phyloP scores from a whole-genome alignment of 441 rosid genomes.

The Populus hybrid region DNA sequence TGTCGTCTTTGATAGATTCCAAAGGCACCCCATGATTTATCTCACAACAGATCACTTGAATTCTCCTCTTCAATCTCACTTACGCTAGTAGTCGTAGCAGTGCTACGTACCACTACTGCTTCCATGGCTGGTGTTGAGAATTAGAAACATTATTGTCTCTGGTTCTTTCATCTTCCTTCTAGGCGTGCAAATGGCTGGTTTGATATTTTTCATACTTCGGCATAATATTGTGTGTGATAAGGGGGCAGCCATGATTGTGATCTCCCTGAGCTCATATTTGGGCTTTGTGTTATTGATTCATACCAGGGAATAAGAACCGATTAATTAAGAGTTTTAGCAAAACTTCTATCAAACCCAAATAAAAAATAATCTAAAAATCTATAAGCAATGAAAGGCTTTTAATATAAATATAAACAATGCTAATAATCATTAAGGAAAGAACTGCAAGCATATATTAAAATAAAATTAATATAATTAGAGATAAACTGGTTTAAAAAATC shows the following conservation, averaged over 20 bases:
- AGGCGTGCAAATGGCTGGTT: neutral
- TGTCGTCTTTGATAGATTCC: conserved; percentile 30
- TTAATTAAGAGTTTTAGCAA: no score
- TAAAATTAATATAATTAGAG: no score
- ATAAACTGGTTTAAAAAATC: no score
- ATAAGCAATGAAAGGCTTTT: no score
- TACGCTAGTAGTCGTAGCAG: neutral
- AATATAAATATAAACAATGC: no score
- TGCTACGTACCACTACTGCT: neutral
- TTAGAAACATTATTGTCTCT: neutral
- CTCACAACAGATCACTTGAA: conserved; percentile 18
- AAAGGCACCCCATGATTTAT: conserved; percentile 5
- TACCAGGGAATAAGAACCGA: no score
- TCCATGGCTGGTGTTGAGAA: neutral
- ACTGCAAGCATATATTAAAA: no score
- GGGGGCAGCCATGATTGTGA: neutral
- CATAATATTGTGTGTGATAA: neutral
- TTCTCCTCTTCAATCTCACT: conserved; percentile 45
- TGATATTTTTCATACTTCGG: neutral
- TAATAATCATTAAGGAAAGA: no score
- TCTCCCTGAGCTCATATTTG: neutral
- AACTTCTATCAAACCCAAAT: no score
- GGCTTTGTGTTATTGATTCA: neutral
- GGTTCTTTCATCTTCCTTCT: neutral
- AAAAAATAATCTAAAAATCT: no score